phyloP scores from a whole-genome alignment of 2,329 filamentous ascomycete species.

The Apiospora malaysiana region DNA sequence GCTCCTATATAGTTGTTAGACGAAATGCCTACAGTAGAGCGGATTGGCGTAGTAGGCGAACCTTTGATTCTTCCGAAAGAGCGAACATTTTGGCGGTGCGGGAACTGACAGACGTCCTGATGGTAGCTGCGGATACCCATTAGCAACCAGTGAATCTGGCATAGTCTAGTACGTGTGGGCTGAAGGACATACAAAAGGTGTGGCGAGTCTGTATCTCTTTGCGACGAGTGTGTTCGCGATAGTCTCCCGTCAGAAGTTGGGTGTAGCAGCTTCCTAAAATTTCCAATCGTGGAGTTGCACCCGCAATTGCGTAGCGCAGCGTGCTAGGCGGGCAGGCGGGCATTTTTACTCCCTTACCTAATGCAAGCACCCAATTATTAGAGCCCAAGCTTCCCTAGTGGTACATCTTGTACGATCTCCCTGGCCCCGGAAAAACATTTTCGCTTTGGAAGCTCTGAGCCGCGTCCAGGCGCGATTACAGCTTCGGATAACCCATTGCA shows the following conservation, averaged over 20 bases:
- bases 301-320: constrained; percentile 8
- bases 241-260: neutral
- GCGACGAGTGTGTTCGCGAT: constrained; percentile 9
- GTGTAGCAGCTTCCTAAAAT: constrained; percentile 12
- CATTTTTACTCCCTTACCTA: neutral
- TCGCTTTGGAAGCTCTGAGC: constrained; percentile 19
- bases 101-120: neutral
- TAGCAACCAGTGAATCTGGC: neutral
- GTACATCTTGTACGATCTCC: neutral
- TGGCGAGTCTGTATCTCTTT: neutral
- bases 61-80: constrained; percentile 98
- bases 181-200: neutral
- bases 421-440: constrained; percentile 21
- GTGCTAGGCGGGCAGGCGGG: neutral
- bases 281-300: constrained; percentile 19
- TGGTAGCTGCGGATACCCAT: neutral
- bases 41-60: constrained; percentile 44
- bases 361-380: constrained; percentile 6
- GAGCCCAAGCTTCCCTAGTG: neutral
- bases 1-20: constrained; percentile 68
- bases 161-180: neutral
- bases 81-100: constrained; percentile 55
- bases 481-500: neutral
- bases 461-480: constrained; percentile 1
- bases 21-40: neutral